Evolutionary conservation across 2,329 filamentous ascomycete species (phyloP).

Genomic region (Atkinsonella hypoxylon): DNA sequence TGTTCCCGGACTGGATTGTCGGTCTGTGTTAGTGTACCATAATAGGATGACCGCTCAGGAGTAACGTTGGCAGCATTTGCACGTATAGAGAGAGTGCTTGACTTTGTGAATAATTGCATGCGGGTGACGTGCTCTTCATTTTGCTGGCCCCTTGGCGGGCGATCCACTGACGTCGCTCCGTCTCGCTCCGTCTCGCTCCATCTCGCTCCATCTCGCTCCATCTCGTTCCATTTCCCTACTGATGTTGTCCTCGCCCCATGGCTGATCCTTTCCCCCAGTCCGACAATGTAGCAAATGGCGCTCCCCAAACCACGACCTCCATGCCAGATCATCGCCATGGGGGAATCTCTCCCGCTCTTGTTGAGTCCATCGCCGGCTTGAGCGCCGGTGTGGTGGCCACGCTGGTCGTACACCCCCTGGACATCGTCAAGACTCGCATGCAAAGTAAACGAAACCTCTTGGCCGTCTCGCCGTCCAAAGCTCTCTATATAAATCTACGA

Average conservation of each 20-base stretch:
- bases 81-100: no score
- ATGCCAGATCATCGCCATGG: conserved; percentile 39
- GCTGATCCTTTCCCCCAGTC: not conserved
- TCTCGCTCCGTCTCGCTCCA: no score
- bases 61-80: no score
- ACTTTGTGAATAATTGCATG: not conserved
- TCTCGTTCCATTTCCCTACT: no score
- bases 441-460: conserved; percentile 49
- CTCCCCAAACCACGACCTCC: conserved; percentile 8
- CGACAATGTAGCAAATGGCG: conserved; percentile 14
- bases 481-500: not conserved
- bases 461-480: no score
- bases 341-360: conserved; percentile 60
- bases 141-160: not conserved
- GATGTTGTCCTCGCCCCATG: not conserved
- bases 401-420: conserved; percentile 78
- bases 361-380: conserved; percentile 85
- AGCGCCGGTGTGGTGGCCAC: conserved; percentile 80
- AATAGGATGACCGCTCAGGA: not conserved
- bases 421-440: conserved; percentile 92
- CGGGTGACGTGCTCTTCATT: not conserved
- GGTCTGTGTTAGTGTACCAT: not conserved
- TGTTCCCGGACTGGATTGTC: not conserved
- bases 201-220: no score
- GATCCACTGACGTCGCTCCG: not conserved